phyloP scores from a whole-genome alignment of 1,284 basidiomycete species.

The Fomitopsis schrenkii region DNA sequence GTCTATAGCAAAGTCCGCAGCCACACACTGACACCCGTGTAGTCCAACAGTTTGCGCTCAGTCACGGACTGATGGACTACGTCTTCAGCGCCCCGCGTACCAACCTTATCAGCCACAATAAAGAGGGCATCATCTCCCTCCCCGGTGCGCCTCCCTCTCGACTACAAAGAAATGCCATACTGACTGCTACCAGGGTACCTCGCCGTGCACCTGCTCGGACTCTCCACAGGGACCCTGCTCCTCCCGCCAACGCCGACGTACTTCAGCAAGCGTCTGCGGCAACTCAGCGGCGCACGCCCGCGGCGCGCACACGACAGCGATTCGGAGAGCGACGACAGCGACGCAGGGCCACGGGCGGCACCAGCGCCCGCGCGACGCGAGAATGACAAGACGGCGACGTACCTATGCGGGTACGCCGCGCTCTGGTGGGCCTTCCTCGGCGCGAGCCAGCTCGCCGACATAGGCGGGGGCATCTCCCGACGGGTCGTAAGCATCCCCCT shows the following conservation, averaged over 20 bases:
- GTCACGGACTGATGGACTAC: conserved; percentile 54
- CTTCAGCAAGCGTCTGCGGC: conserved; percentile 42
- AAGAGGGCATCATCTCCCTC: conserved; percentile 86
- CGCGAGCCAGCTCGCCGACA: conserved; percentile 32
- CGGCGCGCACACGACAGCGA: conserved; percentile 15
- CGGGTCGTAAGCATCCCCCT: conserved; percentile 50
- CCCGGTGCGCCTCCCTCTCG: conserved; percentile 45
- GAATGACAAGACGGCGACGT: conserved; percentile 68
- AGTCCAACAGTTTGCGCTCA: conserved; percentile 72
- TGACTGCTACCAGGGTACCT: conserved; percentile 67
- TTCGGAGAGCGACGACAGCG: conserved; percentile 17
- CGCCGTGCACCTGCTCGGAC: conserved; percentile 83
- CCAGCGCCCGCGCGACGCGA: conserved; percentile 34
- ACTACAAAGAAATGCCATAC: not conserved
- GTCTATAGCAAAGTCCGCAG: not conserved
- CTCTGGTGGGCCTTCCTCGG: conserved; percentile 75
- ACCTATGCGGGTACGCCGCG: conserved; percentile 73
- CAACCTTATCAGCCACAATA: conserved; percentile 77
- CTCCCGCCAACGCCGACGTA: conserved; percentile 75
- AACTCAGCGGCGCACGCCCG: conserved; percentile 7
- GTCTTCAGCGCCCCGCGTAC: conserved; percentile 61
- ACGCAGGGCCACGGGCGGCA: not conserved
- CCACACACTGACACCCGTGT: not conserved
- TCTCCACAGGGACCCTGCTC: conserved; percentile 78
- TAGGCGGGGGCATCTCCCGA: conserved; percentile 63